Percentiles rank a stretch among this genome's conserved stretches.
phyloP scores from a whole-genome alignment of 2,329 filamentous ascomycete species.

The Paradendryphiella salina region DNA sequence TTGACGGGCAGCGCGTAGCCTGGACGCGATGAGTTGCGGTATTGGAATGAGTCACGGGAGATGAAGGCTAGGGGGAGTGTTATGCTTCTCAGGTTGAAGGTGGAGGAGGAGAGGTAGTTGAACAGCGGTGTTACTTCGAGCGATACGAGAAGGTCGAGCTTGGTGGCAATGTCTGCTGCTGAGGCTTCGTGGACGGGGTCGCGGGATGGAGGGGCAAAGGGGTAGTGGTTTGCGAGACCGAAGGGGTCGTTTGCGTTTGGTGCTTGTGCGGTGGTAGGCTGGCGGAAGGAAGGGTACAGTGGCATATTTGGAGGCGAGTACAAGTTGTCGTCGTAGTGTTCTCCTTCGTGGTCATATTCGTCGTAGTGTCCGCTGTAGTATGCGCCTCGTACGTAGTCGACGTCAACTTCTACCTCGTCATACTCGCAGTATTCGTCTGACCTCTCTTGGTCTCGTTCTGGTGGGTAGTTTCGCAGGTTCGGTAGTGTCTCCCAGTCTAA shows the following conservation, averaged over 20 bases:
- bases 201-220: conserved; percentile 33
- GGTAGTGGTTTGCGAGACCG: conserved; percentile 37
- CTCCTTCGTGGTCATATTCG: conserved; percentile 42
- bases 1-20: conserved; percentile 35
- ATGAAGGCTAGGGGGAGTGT: conserved; percentile 43
- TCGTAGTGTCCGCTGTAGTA: conserved; percentile 35
- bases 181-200: conserved; percentile 18
- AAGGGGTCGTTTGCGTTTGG: conserved; percentile 32
- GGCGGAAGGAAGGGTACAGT: conserved; percentile 36
- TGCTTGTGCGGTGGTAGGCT: conserved; percentile 5
- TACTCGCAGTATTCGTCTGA: conserved; percentile 37
- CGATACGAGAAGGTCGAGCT: conserved; percentile 37
- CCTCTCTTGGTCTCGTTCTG: conserved; percentile 27
- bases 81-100: conserved; percentile 35
- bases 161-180: conserved; percentile 31
- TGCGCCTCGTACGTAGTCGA: conserved; percentile 36
- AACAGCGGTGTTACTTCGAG: conserved; percentile 44
- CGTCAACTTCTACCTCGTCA: conserved; percentile 28
- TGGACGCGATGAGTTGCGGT: conserved; percentile 28
- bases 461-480: conserved; percentile 39
- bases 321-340: conserved; percentile 43
- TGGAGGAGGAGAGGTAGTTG: conserved; percentile 32
- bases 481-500: conserved; percentile 45
- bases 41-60: conserved; percentile 26
- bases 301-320: conserved; percentile 32